phyloP scores from a whole-genome alignment of 148 eudicot species.

The Salicornia ramosissima region DNA sequence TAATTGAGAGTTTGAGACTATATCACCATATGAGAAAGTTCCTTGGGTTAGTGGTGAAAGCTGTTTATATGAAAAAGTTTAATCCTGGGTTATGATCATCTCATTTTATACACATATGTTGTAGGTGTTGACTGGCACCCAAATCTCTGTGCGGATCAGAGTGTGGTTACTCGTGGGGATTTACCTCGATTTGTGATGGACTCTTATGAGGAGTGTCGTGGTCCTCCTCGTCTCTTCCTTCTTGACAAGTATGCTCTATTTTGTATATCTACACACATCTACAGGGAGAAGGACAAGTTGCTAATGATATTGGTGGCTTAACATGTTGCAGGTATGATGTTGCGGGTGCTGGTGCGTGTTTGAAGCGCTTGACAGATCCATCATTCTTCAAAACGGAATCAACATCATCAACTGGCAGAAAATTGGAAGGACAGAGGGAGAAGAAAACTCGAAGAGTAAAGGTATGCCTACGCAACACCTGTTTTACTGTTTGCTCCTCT shows the following conservation, averaged over 20 bases:
- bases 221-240: constrained; percentile 90
- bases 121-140: constrained; percentile 92
- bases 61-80: neutral
- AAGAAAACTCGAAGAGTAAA: constrained; percentile 73
- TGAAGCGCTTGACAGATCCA: constrained; percentile 95
- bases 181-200: constrained; percentile 96
- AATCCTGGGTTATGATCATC: neutral
- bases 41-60: neutral
- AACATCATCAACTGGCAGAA: constrained; percentile 37
- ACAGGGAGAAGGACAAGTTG: neutral
- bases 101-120: constrained; percentile 5
- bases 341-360: constrained; percentile 96
- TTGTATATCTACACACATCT: neutral
- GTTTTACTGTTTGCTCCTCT: neutral
- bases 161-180: constrained; percentile 60
- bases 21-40: neutral
- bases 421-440: constrained; percentile 64
- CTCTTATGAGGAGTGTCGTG: constrained; percentile 92
- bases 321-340: constrained; percentile 73
- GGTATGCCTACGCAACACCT: constrained; percentile 36
- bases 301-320: constrained; percentile 13
- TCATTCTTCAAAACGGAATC: constrained; percentile 73
- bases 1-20: neutral
- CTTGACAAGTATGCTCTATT: constrained; percentile 73
- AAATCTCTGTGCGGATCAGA: constrained; percentile 61